Percentiles rank a stretch among this genome's conserved stretches.
phyloP scores from a whole-genome alignment of 2,329 filamentous ascomycete species.

The Pseudogymnoascus sp. region DNA sequence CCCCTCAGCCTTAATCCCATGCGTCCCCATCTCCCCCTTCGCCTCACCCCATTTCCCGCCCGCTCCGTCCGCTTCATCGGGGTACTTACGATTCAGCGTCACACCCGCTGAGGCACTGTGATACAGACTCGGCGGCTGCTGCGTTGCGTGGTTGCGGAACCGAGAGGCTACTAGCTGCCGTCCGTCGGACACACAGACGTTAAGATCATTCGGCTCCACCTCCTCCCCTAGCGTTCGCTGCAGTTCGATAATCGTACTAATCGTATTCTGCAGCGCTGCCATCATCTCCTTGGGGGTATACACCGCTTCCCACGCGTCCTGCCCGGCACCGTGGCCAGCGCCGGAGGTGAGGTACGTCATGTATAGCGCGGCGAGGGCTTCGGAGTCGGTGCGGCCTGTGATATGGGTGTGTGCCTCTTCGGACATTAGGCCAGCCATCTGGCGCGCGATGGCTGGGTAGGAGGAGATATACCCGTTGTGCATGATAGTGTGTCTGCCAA shows the following conservation, averaged over 20 bases:
- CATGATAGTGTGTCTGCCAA: conserved; percentile 47
- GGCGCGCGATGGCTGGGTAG: conserved; percentile 39
- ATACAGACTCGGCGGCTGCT: conserved; percentile 45
- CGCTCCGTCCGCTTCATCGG: conserved; percentile 37
- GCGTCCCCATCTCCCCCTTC: conserved; percentile 11
- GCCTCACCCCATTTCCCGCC: conserved; percentile 29
- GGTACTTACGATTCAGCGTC: conserved; percentile 45
- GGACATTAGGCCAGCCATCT: conserved; percentile 36
- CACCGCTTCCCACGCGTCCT: conserved; percentile 32
- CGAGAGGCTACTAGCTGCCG: conserved; percentile 40
- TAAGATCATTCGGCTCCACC: conserved; percentile 41
- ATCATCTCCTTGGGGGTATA: conserved; percentile 37
- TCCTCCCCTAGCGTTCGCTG: conserved; percentile 36
- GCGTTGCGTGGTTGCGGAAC: conserved; percentile 42
- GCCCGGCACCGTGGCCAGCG: conserved; percentile 18
- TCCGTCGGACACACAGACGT: conserved; percentile 45
- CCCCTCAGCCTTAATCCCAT: conserved; percentile 11
- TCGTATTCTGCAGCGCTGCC: conserved; percentile 34
- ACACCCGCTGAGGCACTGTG: conserved; percentile 42
- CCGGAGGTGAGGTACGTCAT: conserved; percentile 24
- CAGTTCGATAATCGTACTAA: conserved; percentile 37
- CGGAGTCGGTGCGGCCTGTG: conserved; percentile 44
- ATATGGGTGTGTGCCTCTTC: conserved; percentile 42
- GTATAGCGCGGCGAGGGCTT: conserved; percentile 40
- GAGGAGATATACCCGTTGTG: conserved; percentile 45